Conservation (phyloP, 1,284 basidiomycete species). For the Wolfiporia cocos region DNA sequence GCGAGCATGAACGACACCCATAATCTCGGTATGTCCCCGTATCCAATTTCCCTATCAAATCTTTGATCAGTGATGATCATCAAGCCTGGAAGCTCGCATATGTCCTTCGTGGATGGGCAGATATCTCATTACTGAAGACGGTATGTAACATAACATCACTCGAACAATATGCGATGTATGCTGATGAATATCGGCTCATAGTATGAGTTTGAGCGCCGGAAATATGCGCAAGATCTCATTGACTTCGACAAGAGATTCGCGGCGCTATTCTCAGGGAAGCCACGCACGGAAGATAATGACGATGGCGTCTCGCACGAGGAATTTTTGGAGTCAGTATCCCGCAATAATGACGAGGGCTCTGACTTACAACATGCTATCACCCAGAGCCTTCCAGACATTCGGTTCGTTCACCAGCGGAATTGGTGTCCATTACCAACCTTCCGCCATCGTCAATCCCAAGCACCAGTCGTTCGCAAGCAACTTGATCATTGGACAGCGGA, state of each 20-base stretch:
- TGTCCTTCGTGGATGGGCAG: conserved; percentile 68
- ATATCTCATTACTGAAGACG: conserved; percentile 61
- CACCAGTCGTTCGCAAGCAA: conserved; percentile 41
- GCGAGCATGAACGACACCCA: conserved; percentile 81
- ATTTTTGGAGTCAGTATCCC: conserved; percentile 44
- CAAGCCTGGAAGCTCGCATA: conserved; percentile 73
- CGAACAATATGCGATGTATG: background rate
- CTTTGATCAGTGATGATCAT: background rate
- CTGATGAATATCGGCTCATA: conserved; percentile 20
- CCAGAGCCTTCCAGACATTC: conserved; percentile 52
- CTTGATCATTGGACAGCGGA: conserved; percentile 52
- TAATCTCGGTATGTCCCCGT: conserved; percentile 58
- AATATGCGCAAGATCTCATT: conserved; percentile 78
- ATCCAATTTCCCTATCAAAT: too few relatives aligned
- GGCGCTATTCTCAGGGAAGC: conserved; percentile 72
- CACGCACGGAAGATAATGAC: conserved; percentile 45
- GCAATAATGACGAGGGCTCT: background rate
- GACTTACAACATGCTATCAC: background rate
- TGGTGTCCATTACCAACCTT: conserved; percentile 56
- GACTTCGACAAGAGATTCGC: conserved; percentile 75
- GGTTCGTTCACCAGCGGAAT: conserved; percentile 60
- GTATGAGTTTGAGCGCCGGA: conserved; percentile 69
- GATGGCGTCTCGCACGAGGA: conserved; percentile 65
- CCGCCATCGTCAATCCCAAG: conserved; percentile 38
- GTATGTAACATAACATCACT: conserved; percentile 31